Conservation (phyloP, 2,329 filamentous ascomycete species). For the Fusarium xyrophilum region DNA sequence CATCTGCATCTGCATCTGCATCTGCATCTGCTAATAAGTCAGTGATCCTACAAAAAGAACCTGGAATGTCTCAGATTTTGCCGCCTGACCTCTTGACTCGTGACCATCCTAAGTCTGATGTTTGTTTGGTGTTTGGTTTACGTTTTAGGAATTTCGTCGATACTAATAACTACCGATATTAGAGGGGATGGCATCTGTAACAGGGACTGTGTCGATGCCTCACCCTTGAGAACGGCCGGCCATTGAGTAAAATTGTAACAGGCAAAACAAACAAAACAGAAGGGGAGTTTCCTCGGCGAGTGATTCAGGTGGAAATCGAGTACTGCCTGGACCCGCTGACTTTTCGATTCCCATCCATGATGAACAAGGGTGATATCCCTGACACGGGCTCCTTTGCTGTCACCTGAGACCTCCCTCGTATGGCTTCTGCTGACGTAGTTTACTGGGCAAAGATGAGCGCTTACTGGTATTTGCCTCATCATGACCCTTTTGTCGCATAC, state of each 20-base stretch:
- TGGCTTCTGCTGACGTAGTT: not conserved
- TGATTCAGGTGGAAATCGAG: conserved; percentile 33
- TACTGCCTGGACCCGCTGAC: conserved; percentile 22
- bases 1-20: not conserved
- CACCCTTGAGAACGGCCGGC: conserved; percentile 4
- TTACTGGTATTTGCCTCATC: conserved; percentile 15
- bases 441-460: conserved; percentile 8
- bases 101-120: conserved; percentile 16
- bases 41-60: not conserved
- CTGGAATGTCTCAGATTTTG: conserved; percentile 20
- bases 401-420: too few relatives aligned
- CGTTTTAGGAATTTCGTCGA: conserved; percentile 5
- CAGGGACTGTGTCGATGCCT: conserved; percentile 5
- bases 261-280: conserved; percentile 4
- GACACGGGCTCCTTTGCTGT: conserved; percentile 3
- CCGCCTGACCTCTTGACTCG: conserved; percentile 19
- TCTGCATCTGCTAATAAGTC: not conserved
- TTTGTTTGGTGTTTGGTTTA: not conserved
- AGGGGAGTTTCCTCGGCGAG: conserved; percentile 15
- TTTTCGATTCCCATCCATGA: conserved; percentile 27
- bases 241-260: conserved; percentile 12
- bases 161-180: conserved; percentile 1
- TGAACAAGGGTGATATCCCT: conserved; percentile 19
- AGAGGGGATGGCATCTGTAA: conserved; percentile 18
- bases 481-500: conserved; percentile 3